These are phyloP conservation scores for Mycena indigotica DNA, from an alignment of 768 basidiomycete genomes.

Conservation along the genomic window DNA sequence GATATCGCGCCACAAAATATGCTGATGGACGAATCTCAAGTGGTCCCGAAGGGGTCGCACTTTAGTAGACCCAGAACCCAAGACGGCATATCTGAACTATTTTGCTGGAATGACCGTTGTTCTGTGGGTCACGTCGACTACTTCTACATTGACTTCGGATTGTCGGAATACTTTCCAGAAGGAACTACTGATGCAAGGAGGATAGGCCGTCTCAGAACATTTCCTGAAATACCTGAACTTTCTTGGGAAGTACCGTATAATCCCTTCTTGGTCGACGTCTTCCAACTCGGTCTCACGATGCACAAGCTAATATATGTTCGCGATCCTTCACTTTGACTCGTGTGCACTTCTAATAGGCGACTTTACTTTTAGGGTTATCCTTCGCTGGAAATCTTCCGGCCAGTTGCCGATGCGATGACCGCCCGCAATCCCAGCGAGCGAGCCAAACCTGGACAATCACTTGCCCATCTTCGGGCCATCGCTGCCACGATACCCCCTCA, in stretches of 20 bases:
- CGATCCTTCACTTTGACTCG: background rate
- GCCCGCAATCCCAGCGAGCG: slow-evolving; percentile 4
- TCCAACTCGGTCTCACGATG: slow-evolving; percentile 8
- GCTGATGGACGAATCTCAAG: slow-evolving; percentile 25
- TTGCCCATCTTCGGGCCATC: slow-evolving; percentile 4
- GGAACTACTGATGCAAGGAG: slow-evolving; percentile 2
- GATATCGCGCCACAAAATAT: slow-evolving; percentile 22
- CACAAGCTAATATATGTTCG: slow-evolving; percentile 5
- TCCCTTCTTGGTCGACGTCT: slow-evolving; percentile 19
- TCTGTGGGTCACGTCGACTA: slow-evolving; percentile 27
- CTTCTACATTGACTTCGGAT: slow-evolving; percentile 32
- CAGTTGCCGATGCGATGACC: slow-evolving; percentile 5
- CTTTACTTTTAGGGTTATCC: slow-evolving; percentile 3
- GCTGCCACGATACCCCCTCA: background rate
- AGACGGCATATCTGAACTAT: slow-evolving; percentile 1
- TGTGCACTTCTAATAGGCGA: background rate
- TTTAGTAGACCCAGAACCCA: slow-evolving; percentile 3
- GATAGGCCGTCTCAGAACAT: slow-evolving; percentile 10
- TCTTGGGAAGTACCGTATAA: slow-evolving; percentile 14
- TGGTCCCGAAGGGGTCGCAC: slow-evolving; percentile 24
- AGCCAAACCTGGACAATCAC: background rate
- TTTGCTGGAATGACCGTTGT: slow-evolving; percentile 21
- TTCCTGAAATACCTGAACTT: slow-evolving; percentile 14
- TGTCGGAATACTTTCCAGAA: slow-evolving; percentile 16
- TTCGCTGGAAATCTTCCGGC: slow-evolving; percentile 8